Conservation (phyloP, 345 rosid genomes). For the Ceriops zippeliana region DNA sequence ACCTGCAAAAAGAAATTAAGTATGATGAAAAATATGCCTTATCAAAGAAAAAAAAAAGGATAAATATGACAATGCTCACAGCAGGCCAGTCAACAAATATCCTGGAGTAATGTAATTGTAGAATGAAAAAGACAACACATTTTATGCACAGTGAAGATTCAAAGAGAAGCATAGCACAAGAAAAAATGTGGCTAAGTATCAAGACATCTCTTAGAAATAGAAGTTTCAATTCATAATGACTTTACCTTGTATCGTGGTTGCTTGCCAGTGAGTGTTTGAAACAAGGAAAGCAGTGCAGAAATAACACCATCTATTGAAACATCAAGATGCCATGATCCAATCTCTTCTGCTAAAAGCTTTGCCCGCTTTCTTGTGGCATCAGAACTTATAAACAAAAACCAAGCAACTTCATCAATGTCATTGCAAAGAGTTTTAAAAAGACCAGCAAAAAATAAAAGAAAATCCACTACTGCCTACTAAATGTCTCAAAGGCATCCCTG, state of each 20-base stretch:
- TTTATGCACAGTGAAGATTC: too few species aligned
- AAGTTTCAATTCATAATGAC: background rate
- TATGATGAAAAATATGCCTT: background rate
- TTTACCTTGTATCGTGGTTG: conserved; percentile 75
- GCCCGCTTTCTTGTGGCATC: conserved; percentile 65
- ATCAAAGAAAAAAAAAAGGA: background rate
- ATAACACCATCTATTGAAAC: conserved; percentile 74
- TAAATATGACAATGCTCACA: background rate
- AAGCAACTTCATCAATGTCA: background rate
- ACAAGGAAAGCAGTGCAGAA: conserved; percentile 68
- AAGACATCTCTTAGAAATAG: background rate
- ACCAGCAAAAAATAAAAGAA: background rate
- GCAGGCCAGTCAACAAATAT: background rate
- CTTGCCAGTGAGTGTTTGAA: conserved; percentile 83
- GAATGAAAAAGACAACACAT: too few species aligned
- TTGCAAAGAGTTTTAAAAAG: conserved; percentile 1
- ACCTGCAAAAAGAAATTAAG: conserved; percentile 41
- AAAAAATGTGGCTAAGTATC: background rate
- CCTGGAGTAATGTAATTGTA: background rate
- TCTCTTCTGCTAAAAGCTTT: conserved; percentile 76
- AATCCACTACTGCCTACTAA: background rate
- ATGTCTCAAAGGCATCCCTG: background rate
- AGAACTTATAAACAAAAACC: conserved; percentile 51
- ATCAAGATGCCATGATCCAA: conserved; percentile 95
- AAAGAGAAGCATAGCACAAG: background rate